phyloP scores from a whole-genome alignment of 163 green algal genomes.

The Botryococcus braunii region DNA sequence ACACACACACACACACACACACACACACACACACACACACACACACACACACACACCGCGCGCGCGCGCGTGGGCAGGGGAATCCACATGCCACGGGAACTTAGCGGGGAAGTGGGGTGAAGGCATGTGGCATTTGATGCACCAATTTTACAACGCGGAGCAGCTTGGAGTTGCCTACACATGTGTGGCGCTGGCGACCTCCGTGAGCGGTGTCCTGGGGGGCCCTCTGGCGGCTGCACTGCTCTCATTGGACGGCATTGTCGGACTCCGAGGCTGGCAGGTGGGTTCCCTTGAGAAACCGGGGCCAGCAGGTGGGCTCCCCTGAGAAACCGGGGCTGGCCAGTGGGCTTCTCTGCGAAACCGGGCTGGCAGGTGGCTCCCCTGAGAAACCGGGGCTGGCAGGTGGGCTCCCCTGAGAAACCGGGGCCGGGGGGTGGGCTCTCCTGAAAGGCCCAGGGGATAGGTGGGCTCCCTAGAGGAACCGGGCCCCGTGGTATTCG shows the following conservation, averaged over 20 bases:
- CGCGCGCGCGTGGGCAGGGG: too few relatives aligned
- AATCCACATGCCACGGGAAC: neutral
- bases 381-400: too few relatives aligned
- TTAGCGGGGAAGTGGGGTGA: neutral
- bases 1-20: neutral
- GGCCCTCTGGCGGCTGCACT: constrained; percentile 3
- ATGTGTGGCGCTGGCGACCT: neutral
- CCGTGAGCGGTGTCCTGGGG: neutral
- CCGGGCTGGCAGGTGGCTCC: too few relatives aligned
- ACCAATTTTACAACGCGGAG: constrained; percentile 4
- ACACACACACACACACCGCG: neutral
- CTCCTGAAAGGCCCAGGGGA: too few relatives aligned
- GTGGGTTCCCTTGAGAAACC: neutral
- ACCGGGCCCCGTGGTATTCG: too few relatives aligned
- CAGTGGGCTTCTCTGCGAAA: too few relatives aligned
- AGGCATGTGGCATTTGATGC: constrained; percentile 15
- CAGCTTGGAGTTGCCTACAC: constrained; percentile 12
- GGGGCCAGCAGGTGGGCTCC: too few relatives aligned
- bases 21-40: too few relatives aligned
- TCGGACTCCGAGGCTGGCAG: constrained; percentile 1
- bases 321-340: too few relatives aligned
- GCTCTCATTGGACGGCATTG: neutral
- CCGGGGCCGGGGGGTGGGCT: too few relatives aligned
- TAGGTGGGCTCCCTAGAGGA: too few relatives aligned
- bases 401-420: too few relatives aligned